Conservation (phyloP, 805 yeast genomes). For the Metschnikowia colocasiae region DNA sequence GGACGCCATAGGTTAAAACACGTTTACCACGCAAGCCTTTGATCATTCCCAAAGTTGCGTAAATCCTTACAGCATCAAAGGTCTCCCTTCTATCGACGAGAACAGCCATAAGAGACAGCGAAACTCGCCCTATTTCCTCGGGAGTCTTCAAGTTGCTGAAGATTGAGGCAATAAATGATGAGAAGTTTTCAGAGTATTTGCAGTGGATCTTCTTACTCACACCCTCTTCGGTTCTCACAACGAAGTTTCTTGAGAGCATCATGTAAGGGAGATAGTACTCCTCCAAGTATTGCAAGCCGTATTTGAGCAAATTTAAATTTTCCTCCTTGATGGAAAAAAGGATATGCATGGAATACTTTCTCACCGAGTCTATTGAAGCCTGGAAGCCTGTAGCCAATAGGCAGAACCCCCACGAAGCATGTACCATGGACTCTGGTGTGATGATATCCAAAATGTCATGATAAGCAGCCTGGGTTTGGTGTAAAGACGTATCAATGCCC, state of each 20-base stretch:
- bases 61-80: constrained; percentile 70
- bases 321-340: constrained; percentile 49
- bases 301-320: constrained; percentile 36
- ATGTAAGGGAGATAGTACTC: constrained; percentile 54
- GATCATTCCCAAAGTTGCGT: constrained; percentile 52
- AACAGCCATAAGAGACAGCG: constrained; percentile 35
- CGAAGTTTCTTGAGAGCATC: constrained; percentile 61
- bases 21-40: constrained; percentile 42
- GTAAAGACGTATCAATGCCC: constrained; percentile 80
- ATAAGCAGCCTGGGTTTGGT: constrained; percentile 78
- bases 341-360: constrained; percentile 56
- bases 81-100: constrained; percentile 46
- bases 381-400: constrained; percentile 72
- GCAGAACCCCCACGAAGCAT: constrained; percentile 68
- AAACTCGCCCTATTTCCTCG: constrained; percentile 24
- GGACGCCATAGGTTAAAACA: constrained; percentile 26
- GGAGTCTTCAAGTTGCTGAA: constrained; percentile 26
- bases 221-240: constrained; percentile 29
- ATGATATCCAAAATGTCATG: constrained; percentile 57
- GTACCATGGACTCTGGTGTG: constrained; percentile 47
- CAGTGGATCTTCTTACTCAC: constrained; percentile 39
- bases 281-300: constrained; percentile 43
- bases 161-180: constrained; percentile 42
- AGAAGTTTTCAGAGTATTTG: constrained; percentile 52
- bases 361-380: constrained; percentile 74